Base-by-base conservation (phyloP, 2,329 filamentous ascomycete species). In the Exophiala xenobiotica region DNA sequence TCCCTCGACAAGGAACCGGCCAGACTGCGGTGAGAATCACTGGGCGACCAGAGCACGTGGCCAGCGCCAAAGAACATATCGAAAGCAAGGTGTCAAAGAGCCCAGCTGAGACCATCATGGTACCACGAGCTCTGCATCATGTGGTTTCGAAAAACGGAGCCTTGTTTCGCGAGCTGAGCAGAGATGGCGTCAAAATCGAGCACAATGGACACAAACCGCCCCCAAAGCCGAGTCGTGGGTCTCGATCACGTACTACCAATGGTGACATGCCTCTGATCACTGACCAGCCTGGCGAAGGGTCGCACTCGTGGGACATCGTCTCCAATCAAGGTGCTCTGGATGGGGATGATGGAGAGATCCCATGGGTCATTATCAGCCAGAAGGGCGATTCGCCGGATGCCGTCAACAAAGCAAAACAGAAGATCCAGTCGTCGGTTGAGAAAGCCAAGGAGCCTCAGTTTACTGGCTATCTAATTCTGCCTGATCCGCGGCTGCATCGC, bases 141-240 rank as follows among this genome's bases (percentile, higher is more conserved):
- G 74, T 79, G 53, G 80, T 99, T 61, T 82, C 88, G 46, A 92
- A 96, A 68, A 91, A 92, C 59, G 93, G 92, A 1, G 86, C 90
- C 62, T 88, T 97, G 74, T 96, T 97, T 87, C 88, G 92, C 60
- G 87, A 84, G 63, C 83, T 99, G 35, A 85, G 87, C 59, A 91
- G 84, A 69, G 88, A 96, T 65, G 86, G 88, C 61, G 90, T 99
- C 60, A 93, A 87, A 0, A 87, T 99, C 46, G 91, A 97, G 69
- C 93, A 97, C 67, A 88, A 83, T 49, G 90, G 91, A 38, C 83
- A 93, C 54, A 75, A 86, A 50, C 75, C 87, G 3, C 93, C 93
- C 4, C 68, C 83, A 31, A 90, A 86, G 72, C 80, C 86, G 7
- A 68, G 75, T 65, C 59, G 73, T 65, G 56, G 67, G 65, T 55